Percentiles rank a stretch among this genome's conserved stretches.
Conservation (phyloP, 768 basidiomycete species). For the Suillus bovinus region DNA sequence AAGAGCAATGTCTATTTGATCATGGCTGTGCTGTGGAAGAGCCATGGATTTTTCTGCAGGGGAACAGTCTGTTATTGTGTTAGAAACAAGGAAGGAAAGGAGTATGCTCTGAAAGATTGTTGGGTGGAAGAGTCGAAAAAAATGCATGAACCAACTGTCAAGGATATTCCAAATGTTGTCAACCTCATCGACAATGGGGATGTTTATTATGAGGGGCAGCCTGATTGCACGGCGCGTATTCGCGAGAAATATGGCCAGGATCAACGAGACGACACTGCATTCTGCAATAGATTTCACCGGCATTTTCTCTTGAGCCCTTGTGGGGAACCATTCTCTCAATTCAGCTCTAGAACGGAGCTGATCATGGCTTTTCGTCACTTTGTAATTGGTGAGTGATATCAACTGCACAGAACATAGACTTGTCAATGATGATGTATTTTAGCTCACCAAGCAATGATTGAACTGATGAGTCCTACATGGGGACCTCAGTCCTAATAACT, state of each 20-base stretch:
- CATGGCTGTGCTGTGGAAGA: not conserved
- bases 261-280: no score
- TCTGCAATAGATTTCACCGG: not conserved
- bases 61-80: not conserved
- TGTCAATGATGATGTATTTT: not conserved
- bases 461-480: not conserved
- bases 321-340: not conserved
- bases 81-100: not conserved
- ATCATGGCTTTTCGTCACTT: conserved; percentile 11
- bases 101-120: not conserved
- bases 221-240: not conserved
- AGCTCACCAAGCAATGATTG: not conserved
- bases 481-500: not conserved
- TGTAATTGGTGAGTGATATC: conserved; percentile 1
- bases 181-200: not conserved
- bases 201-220: not conserved
- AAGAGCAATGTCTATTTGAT: not conserved
- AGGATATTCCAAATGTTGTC: not conserved
- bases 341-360: conserved; percentile 6
- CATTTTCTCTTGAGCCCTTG: not conserved
- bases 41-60: not conserved
- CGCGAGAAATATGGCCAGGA: not conserved
- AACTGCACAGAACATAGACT: not conserved
- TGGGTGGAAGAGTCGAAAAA: not conserved
- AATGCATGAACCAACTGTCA: not conserved